phyloP scores from a whole-genome alignment of 202 grass and related monocot genomes.

The Panicum virgatum region DNA sequence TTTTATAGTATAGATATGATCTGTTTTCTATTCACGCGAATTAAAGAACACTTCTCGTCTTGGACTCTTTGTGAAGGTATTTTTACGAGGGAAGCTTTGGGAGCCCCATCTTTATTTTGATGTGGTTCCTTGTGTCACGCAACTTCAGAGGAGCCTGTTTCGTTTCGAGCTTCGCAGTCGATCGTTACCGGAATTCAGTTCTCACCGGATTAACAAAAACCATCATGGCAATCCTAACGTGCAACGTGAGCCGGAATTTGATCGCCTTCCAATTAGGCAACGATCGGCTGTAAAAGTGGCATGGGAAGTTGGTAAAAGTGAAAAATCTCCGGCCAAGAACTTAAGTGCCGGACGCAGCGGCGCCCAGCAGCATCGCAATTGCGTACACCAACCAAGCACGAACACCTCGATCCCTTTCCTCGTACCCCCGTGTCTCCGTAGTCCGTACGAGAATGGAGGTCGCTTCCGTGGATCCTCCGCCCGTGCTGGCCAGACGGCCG shows the following conservation, averaged over 20 bases:
- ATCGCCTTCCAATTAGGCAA: not conserved
- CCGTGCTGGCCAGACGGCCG: not conserved
- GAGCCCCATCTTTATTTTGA: not conserved
- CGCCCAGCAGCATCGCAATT: not conserved
- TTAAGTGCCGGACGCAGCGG: too few relatives aligned
- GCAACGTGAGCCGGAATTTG: not conserved
- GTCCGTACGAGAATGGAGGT: not conserved
- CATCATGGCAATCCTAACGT: not conserved
- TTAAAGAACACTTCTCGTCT: too few relatives aligned
- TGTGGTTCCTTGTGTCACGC: slow-evolving; percentile 20
- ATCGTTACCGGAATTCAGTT: not conserved
- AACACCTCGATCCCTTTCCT: not conserved
- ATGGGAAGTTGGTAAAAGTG: not conserved
- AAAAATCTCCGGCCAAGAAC: not conserved
- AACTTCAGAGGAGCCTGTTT: not conserved
- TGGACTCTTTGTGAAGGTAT: not conserved
- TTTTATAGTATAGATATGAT: too few relatives aligned
- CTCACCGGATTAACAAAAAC: not conserved
- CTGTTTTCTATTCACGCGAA: too few relatives aligned
- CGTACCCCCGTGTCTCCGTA: too few relatives aligned
- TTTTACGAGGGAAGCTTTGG: not conserved
- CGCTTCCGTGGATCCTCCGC: not conserved
- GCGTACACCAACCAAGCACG: not conserved
- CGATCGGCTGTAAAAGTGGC: not conserved
- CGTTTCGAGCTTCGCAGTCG: not conserved